Evolutionary conservation across 345 rosid species (phyloP), one percentile per base, ranked within the genome.

Genomic region (Pugionium dolabratum): DNA sequence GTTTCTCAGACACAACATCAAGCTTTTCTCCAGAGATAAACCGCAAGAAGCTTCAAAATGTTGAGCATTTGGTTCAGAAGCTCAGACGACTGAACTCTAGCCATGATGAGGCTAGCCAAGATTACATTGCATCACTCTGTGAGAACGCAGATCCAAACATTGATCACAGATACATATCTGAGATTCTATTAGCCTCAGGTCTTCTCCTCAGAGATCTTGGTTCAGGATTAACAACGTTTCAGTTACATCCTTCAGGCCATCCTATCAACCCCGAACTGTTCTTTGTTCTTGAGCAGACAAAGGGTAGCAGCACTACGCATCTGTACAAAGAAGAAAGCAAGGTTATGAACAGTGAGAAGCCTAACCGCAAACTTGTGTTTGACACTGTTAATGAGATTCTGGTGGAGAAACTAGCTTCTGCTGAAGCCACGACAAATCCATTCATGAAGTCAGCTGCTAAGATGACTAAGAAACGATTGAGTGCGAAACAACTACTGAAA

Each of bases 161-260:
- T 30, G 94, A 93, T 73, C 89, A 86, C 79, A 81, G 98, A 80
- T 94, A 94, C 82, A 80, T 94, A 65, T 90, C 97, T 0, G 96
- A 94, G 85, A 90, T 94, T 74, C 65, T 94, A 47, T 72, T 94
- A 77, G 96, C 99, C 62, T 93, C 99, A 0, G 99, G 99, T 70
- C 89, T 93, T 49, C 81, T 93, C 28, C 96, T 93, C 46, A 82
- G 89, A 66, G 96, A 88, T 67, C 79, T 90, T 1, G 77, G 81
- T 57, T 78, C 90, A 31, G 81, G 78, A 56, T 72, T 81, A 67
- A 66, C 86, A 30, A 73, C 85, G 28, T 82, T 90, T 73, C 99
- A 90, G 71, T 83, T 88, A 67, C 96, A 94, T 54, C 78, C 85
- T 26, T 88, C 99, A 43, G 99, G 96, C 41, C 83, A 85, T 59